Evolutionary conservation across 2,329 filamentous ascomycete species (phyloP).

Genomic region (Knufia petricola): DNA sequence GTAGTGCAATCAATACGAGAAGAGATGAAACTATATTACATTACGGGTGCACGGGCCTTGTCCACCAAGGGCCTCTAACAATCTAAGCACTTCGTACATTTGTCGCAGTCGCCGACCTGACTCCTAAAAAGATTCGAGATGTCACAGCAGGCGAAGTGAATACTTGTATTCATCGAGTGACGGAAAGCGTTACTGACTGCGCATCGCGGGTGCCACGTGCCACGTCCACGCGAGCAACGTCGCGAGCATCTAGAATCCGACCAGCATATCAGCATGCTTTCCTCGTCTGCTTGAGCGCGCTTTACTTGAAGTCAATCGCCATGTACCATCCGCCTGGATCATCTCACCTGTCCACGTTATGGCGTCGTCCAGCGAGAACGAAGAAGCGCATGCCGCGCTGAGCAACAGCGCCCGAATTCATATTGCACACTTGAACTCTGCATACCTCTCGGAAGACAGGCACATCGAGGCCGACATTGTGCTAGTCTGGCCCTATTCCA

Average conservation of each 20-base stretch:
- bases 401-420: conserved; percentile 6
- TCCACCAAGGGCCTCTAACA: too few species aligned
- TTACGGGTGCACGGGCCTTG: too few species aligned
- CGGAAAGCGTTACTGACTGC: too few species aligned
- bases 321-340: not conserved
- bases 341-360: not conserved
- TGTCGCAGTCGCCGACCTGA: too few species aligned
- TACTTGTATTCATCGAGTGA: too few species aligned
- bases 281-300: not conserved
- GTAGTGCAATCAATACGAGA: too few species aligned
- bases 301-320: not conserved
- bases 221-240: not conserved
- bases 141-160: too few species aligned
- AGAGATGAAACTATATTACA: too few species aligned
- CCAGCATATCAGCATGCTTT: not conserved
- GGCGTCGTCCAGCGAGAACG: not conserved
- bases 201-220: too few species aligned
- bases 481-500: conserved; percentile 85
- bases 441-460: conserved; percentile 16
- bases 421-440: conserved; percentile 31
- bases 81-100: too few species aligned
- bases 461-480: conserved; percentile 63
- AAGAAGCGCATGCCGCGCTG: not conserved
- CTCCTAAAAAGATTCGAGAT: too few species aligned
- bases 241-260: not conserved